Evolutionary conservation across 129 eudicot genomes (phyloP).

Genomic region (Lactuca sativa): DNA sequence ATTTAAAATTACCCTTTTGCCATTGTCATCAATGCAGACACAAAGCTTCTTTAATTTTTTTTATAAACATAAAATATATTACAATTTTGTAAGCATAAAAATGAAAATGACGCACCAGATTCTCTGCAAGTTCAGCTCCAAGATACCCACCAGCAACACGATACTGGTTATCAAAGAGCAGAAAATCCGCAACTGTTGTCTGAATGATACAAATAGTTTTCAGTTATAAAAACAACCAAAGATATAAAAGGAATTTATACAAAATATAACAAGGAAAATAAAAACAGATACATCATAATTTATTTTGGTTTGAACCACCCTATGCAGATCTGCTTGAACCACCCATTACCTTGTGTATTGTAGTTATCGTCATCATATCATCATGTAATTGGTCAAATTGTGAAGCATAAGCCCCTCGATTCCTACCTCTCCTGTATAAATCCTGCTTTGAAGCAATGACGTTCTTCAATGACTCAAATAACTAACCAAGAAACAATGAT

Average conservation of each 20-base stretch:
- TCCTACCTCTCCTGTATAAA: too few relatives aligned
- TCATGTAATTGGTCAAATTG: too few relatives aligned
- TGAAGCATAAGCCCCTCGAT: too few relatives aligned
- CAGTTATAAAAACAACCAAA: slow-evolving; percentile 13
- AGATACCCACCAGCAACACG: slow-evolving; percentile 72
- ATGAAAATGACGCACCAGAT: slow-evolving; percentile 43
- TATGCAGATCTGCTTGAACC: too few relatives aligned
- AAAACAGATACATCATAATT: slow-evolving; percentile 60
- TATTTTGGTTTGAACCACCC: slow-evolving; percentile 38
- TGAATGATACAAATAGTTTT: slow-evolving; percentile 16
- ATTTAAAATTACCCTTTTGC: neutral
- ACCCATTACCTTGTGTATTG: too few relatives aligned
- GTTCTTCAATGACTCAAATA: too few relatives aligned
- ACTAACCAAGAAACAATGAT: too few relatives aligned
- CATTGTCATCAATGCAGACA: neutral
- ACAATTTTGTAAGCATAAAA: neutral
- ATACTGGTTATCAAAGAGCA: slow-evolving; percentile 66
- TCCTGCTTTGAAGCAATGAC: too few relatives aligned
- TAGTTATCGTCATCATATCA: too few relatives aligned
- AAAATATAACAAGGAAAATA: slow-evolving; percentile 4
- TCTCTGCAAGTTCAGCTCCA: slow-evolving; percentile 68
- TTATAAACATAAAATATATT: neutral
- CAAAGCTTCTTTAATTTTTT: neutral
- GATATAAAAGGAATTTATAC: too few relatives aligned
- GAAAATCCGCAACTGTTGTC: slow-evolving; percentile 84